These are phyloP conservation scores for Fusarium sp. DNA, from an alignment of 2,329 filamentous ascomycete genomes.

Conservation along the genomic window DNA sequence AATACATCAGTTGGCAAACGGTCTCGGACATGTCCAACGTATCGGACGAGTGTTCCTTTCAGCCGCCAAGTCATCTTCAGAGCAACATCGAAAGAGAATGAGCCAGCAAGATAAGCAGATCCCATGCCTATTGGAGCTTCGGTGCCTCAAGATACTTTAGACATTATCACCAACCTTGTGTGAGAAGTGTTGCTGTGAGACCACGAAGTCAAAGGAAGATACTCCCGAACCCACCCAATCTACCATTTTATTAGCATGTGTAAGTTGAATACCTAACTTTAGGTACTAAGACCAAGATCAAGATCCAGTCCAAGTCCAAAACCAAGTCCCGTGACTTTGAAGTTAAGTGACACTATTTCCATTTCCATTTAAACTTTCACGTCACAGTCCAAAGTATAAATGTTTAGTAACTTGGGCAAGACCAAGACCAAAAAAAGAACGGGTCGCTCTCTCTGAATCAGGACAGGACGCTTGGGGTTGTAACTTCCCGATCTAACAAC, in stretches of 20 bases:
- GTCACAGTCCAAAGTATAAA: not conserved
- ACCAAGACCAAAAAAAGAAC: slow-evolving; percentile 1
- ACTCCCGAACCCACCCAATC: not conserved
- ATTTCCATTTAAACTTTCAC: not conserved
- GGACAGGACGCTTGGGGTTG: slow-evolving; percentile 2
- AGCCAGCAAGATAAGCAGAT: not conserved
- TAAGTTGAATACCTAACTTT: not conserved
- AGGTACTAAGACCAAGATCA: no score
- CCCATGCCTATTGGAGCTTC: not conserved
- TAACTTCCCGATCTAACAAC: slow-evolving; percentile 8
- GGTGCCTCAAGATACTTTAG: not conserved
- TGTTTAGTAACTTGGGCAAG: not conserved
- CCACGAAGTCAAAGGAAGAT: not conserved
- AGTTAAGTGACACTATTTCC: not conserved
- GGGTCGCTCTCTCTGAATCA: slow-evolving; percentile 4
- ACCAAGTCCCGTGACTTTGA: not conserved
- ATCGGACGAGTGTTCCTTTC: not conserved
- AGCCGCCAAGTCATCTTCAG: not conserved
- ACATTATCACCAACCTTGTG: not conserved
- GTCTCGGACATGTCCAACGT: not conserved
- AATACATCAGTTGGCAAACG: not conserved
- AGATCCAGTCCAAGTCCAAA: no score
- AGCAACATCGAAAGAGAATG: not conserved
- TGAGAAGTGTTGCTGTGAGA: not conserved
- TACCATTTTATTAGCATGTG: not conserved